Evolutionary conservation across 306 rosid species (phyloP).

Genomic region (Gleditsia sinensis): DNA sequence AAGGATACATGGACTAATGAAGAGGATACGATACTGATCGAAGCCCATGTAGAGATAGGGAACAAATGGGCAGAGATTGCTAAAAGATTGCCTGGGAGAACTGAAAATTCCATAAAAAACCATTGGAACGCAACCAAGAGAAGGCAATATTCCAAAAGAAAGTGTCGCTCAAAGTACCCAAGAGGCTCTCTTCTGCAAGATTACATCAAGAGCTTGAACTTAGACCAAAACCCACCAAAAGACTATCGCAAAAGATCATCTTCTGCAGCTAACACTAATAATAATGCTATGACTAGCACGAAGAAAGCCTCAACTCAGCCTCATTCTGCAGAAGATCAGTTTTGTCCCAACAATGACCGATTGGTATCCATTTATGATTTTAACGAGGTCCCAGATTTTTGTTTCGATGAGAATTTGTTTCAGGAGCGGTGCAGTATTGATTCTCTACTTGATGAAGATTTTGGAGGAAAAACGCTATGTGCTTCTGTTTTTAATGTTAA

Average conservation of each 20-base stretch:
- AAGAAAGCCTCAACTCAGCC: constrained; percentile 15
- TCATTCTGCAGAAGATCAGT: neutral
- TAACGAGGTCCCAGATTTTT: constrained; percentile 55
- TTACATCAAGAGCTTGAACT: constrained; percentile 81
- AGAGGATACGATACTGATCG: constrained; percentile 72
- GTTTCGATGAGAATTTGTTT: constrained; percentile 59
- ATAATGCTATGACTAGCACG: neutral
- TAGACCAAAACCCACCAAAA: constrained; percentile 47
- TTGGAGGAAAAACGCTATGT: constrained; percentile 13
- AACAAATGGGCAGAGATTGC: constrained; percentile 99
- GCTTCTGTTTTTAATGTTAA: constrained; percentile 8
- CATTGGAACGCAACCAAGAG: constrained; percentile 98
- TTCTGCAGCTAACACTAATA: neutral
- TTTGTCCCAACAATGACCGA: constrained; percentile 34
- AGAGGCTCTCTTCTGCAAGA: constrained; percentile 73
- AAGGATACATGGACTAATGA: constrained; percentile 88
- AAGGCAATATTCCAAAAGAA: constrained; percentile 83
- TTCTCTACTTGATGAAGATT: constrained; percentile 58
- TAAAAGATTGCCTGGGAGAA: constrained; percentile 80
- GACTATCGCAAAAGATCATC: constrained; percentile 47
- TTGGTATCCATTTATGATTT: constrained; percentile 50
- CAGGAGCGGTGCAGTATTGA: constrained; percentile 59
- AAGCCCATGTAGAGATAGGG: constrained; percentile 76
- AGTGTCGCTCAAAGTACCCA: constrained; percentile 71
- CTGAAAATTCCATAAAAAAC: constrained; percentile 91